Evolutionary conservation across 768 basidiomycete genomes (phyloP).

Genomic region (Termitomyces sp.): DNA sequence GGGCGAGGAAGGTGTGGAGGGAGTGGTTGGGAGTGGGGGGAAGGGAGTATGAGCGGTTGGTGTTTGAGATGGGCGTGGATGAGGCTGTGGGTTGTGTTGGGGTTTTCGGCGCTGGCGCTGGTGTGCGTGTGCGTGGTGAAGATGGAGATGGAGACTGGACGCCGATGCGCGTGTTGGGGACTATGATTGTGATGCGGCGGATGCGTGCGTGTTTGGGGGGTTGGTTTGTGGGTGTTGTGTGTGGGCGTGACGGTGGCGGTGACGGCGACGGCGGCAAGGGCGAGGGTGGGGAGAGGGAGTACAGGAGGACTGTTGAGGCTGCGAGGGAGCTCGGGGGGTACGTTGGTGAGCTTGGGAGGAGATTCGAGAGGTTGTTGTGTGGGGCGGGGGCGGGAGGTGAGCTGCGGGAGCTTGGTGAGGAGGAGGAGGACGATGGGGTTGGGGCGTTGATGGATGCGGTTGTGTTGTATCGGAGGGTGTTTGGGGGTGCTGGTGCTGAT

Average conservation of each 20-base stretch:
- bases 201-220: constrained; percentile 49
- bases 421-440: constrained; percentile 40
- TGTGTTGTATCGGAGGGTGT: constrained; percentile 59
- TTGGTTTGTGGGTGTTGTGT: constrained; percentile 49
- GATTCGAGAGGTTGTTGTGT: constrained; percentile 56
- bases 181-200: constrained; percentile 46
- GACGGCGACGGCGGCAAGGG: constrained; percentile 20
- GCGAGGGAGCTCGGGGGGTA: constrained; percentile 63
- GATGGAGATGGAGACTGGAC: constrained; percentile 14
- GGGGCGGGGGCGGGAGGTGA: background rate
- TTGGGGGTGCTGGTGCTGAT: constrained; percentile 28
- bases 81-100: constrained; percentile 36
- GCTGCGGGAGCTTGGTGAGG: constrained; percentile 11
- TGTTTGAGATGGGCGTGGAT: constrained; percentile 50
- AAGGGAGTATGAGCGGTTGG: constrained; percentile 44
- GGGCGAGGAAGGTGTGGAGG: constrained; percentile 40
- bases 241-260: constrained; percentile 13
- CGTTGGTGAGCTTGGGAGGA: constrained; percentile 48
- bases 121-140: too few species aligned
- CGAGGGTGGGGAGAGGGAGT: constrained; percentile 30
- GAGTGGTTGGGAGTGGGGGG: too few species aligned
- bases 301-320: constrained; percentile 50
- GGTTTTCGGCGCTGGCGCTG: too few species aligned
- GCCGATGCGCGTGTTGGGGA: constrained; percentile 51
- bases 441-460: constrained; percentile 55